Base-by-base conservation (phyloP, 352 stramenopile genomes). In the Globisporangium paddicum region DNA sequence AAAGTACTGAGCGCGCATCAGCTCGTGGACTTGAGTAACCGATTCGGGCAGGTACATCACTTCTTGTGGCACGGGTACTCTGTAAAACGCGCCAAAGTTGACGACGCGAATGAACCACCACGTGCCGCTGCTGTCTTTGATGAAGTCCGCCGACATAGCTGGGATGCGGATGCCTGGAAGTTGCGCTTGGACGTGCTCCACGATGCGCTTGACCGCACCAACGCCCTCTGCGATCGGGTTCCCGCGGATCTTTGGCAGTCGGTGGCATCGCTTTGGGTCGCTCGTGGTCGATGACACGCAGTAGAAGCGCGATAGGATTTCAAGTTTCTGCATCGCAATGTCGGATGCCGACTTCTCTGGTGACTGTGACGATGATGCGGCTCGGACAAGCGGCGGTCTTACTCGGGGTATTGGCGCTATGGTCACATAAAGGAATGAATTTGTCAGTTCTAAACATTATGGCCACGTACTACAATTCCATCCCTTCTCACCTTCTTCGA, bases 81-180 rank as follows among this genome's bases (percentile, higher is more conserved):
- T 64, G 23, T 82, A 78, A 25, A 54, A 69, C 1, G 75, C 78
- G 7, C 76, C 57, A 23, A 90, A 91, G 14, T 75, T 60, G 7
- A 86, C 67, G 2, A 89, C 73, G 4, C 81, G 70, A 28, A 83
- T 81, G 41, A 90, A 75, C 82, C 79, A 94, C 85, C 85, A 94
- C 0, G 60, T 60, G 2, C 79, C 81, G 25, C 48, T 47, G 1
- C 35, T 65, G 57, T 89, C 80, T 32, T 89, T 88, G 54, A 91
- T 82, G 45, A 92, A 92, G 55, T 92, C 84, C 0, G 64, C 71
- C 1, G 69, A 76, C 63, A 94, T 77, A 7, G 77, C 66, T 5
- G 69, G 52, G 42, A 94, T 77, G 28, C 63, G 68, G n/a, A 94
- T 62, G 1, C 63, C 68, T 1, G 80, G 82, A 1, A 92, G 72